Base-by-base conservation (phyloP, 164 flowering plant genomes). In the Echeveria elegans region DNA sequence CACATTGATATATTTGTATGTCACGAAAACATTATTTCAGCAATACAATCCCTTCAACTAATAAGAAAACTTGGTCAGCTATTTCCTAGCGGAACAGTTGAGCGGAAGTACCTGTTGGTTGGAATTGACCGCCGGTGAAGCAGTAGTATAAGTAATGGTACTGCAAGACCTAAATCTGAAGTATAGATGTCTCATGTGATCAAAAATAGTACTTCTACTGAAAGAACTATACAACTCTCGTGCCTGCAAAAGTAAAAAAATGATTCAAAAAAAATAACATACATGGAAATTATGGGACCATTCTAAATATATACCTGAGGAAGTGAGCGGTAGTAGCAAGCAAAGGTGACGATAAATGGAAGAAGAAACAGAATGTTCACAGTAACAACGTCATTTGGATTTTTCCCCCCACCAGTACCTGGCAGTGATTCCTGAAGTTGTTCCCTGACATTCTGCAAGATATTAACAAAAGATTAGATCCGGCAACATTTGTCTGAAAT, bases 401-500 rank as follows among this genome's bases (percentile, higher is more conserved):
- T 84, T 72, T 74, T 79, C 19, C 99, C 99, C 61, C 97, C 96
- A 72, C 84, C 83, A 65, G 99, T 91, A 76, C 99, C 99, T 40
- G 99, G 96, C 69, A 94, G 92, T 52, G 96, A 72, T 66, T 83
- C 99, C 47, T 79, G 78, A 69, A 94, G 90, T 66, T 72, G 76
- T 75, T 70, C 86, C 77, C 99, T 88, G 15, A 83, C 87, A 73
- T 77, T 80, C 99, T 94, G 82, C 76, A 80, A 60, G 69, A 82
- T 73, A 66, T 76, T 32, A 73, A 26, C 31, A 71, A 73, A 67
- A 14, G 61, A 5, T 45, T 14, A 43, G 28, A 69, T 23, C 18
- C 1, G 15, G 23, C n/a, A 24, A 28, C 7, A 63, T 11, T 24
- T 10, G 41, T n/a, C 47, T 1, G 9, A 21, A 37, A 32, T 63